phyloP scores from a whole-genome alignment of 192 early-diverging fungal species.

The Linnemannia exigua region DNA sequence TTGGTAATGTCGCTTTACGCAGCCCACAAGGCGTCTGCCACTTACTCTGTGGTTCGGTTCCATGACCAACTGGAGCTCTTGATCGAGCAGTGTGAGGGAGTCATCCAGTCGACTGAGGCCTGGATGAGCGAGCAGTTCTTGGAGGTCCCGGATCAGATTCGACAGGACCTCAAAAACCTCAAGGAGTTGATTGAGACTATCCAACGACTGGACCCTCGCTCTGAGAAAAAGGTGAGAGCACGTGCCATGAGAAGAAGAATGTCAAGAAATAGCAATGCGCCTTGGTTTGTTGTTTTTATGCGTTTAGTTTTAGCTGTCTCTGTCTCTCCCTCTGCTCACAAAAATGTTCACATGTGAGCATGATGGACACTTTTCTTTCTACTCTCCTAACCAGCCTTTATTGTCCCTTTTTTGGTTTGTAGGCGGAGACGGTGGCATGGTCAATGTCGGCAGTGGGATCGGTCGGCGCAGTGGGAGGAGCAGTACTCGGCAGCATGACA shows the following conservation, averaged over 20 bases:
- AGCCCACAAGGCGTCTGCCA: slow-evolving; percentile 59
- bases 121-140: slow-evolving; percentile 64
- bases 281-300: background rate
- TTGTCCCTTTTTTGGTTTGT: background rate
- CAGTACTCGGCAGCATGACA: slow-evolving; percentile 56
- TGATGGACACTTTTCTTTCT: background rate
- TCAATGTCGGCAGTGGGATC: slow-evolving; percentile 63
- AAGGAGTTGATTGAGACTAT: slow-evolving; percentile 58
- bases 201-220: slow-evolving; percentile 59
- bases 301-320: background rate
- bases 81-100: slow-evolving; percentile 55
- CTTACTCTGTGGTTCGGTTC: slow-evolving; percentile 60
- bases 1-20: slow-evolving; percentile 62
- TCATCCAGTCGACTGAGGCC: slow-evolving; percentile 59
- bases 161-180: slow-evolving; percentile 49
- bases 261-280: background rate
- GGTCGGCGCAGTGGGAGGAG: slow-evolving; percentile 59
- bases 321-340: background rate
- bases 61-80: slow-evolving; percentile 64
- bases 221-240: slow-evolving; percentile 56
- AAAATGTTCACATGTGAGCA: background rate
- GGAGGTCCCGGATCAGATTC: slow-evolving; percentile 56
- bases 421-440: slow-evolving; percentile 55
- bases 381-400: background rate
- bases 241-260: background rate